These are phyloP conservation scores for Grosmannia serpens DNA, from an alignment of 2,329 filamentous ascomycete species.

Conservation along the genomic window DNA sequence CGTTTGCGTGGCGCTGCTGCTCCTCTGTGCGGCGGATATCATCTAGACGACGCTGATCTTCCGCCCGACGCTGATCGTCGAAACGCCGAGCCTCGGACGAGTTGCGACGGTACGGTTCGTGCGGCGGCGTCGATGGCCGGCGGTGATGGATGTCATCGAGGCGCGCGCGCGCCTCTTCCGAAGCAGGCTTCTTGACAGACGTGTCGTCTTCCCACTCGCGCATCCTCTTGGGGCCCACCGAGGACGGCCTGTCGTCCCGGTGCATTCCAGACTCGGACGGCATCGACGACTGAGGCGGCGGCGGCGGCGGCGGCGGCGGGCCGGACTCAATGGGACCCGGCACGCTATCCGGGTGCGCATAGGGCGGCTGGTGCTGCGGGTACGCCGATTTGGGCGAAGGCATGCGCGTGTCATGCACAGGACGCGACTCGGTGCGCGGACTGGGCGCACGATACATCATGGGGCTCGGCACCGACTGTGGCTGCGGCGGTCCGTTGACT, in stretches of 20 bases:
- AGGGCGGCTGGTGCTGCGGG: conserved; percentile 60
- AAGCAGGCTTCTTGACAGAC: conserved; percentile 72
- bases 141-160: conserved; percentile 76
- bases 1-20: conserved; percentile 58
- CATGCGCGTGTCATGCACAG: conserved; percentile 72
- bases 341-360: conserved; percentile 65
- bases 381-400: conserved; percentile 87
- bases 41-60: conserved; percentile 49
- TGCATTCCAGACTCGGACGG: conserved; percentile 58
- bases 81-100: conserved; percentile 61
- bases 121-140: conserved; percentile 63
- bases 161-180: conserved; percentile 75
- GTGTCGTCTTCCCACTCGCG: conserved; percentile 89
- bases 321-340: conserved; percentile 44
- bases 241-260: conserved; percentile 63
- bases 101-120: conserved; percentile 60
- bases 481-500: conserved; percentile 35
- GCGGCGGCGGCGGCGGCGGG: conserved; percentile 36
- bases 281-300: conserved; percentile 36
- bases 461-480: conserved; percentile 35
- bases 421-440: conserved; percentile 72
- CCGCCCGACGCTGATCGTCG: conserved; percentile 48
- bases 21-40: conserved; percentile 42
- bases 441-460: conserved; percentile 64
- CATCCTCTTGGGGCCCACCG: conserved; percentile 69